Evolutionary conservation across 2,329 filamentous ascomycete genomes (phyloP).

Genomic region (Colletotrichum lentis): DNA sequence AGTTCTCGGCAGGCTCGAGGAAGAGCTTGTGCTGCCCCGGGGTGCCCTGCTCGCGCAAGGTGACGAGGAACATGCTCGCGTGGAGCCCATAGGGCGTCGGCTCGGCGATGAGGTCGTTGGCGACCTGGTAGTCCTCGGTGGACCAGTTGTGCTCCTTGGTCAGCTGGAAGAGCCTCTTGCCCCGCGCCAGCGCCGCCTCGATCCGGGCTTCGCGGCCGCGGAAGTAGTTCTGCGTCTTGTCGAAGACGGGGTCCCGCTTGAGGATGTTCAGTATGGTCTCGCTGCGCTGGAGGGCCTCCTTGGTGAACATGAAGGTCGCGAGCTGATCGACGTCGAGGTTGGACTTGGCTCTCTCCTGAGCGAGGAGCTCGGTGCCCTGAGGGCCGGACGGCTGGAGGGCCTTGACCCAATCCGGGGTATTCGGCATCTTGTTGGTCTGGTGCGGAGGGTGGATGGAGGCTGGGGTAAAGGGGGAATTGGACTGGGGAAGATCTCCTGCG

Average conservation of each 20-base stretch:
- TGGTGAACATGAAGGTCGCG: constrained; percentile 73
- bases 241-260: constrained; percentile 73
- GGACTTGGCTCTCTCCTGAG: constrained; percentile 72
- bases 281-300: constrained; percentile 68
- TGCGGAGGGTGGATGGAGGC: neutral
- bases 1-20: constrained; percentile 72
- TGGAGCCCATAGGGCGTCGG: constrained; percentile 78
- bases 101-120: constrained; percentile 75
- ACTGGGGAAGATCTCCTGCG: constrained; percentile 13
- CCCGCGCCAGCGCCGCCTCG: constrained; percentile 73
- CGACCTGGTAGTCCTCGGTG: constrained; percentile 68
- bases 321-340: constrained; percentile 73
- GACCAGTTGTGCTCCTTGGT: constrained; percentile 74
- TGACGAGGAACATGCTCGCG: constrained; percentile 61
- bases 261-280: constrained; percentile 70
- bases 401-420: constrained; percentile 40
- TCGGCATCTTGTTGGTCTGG: constrained; percentile 30
- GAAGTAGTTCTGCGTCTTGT: constrained; percentile 82
- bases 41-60: constrained; percentile 74
- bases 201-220: constrained; percentile 74
- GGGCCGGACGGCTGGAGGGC: constrained; percentile 59
- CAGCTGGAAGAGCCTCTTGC: constrained; percentile 74
- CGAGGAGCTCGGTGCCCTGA: constrained; percentile 74
- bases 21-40: constrained; percentile 78
- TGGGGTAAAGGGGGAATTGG: neutral